phyloP scores from a whole-genome alignment of 306 rosid species.

The Glycine tomentella region DNA sequence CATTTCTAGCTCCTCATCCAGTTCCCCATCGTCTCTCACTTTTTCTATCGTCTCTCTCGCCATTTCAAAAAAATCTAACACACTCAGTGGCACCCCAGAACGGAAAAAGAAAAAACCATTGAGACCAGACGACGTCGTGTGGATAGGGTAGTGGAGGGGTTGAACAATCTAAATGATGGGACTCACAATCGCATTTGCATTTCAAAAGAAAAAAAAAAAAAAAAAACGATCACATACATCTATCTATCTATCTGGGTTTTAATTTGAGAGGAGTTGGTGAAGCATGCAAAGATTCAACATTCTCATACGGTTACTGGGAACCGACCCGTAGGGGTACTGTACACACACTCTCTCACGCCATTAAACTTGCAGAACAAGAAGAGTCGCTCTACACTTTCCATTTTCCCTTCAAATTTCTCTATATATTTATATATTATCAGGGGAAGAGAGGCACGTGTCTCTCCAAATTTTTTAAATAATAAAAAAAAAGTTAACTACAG shows the following conservation, averaged over 20 bases:
- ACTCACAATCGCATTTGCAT: slow-evolving; percentile 36
- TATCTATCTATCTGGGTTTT: slow-evolving; percentile 15
- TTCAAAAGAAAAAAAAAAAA: background rate
- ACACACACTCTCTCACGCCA: slow-evolving; percentile 55
- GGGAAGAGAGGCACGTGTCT: too few relatives aligned
- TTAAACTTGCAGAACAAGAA: slow-evolving; percentile 58
- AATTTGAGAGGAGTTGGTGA: slow-evolving; percentile 54
- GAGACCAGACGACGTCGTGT: background rate
- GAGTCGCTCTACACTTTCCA: slow-evolving; percentile 41
- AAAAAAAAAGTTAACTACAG: too few relatives aligned
- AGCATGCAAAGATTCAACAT: slow-evolving; percentile 69
- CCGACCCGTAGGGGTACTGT: slow-evolving; percentile 19
- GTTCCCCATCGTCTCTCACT: slow-evolving; percentile 45
- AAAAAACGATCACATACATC: background rate
- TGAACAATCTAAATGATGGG: slow-evolving; percentile 23
- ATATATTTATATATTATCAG: background rate
- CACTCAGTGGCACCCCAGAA: background rate
- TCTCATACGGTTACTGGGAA: slow-evolving; percentile 50
- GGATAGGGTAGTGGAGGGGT: background rate
- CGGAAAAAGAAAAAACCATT: background rate
- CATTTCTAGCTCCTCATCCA: slow-evolving; percentile 59
- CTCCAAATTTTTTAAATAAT: too few relatives aligned
- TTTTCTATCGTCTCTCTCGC: slow-evolving; percentile 44
- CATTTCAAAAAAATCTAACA: background rate
- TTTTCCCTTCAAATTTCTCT: background rate